phyloP scores from a whole-genome alignment of 805 yeast genomes.

The Candida stauntonica region DNA sequence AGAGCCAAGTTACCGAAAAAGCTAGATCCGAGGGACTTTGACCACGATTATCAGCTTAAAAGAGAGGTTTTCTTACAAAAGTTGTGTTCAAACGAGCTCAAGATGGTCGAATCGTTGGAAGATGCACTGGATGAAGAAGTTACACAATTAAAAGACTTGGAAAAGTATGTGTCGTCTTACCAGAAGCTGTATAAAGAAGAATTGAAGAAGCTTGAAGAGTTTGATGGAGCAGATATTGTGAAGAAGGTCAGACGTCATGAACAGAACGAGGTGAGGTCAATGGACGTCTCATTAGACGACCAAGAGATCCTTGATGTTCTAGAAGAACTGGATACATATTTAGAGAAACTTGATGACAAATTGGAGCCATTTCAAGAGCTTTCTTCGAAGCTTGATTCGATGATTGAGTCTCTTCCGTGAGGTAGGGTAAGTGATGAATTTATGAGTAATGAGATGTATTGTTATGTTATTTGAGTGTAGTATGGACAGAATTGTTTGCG shows the following conservation, averaged over 20 bases:
- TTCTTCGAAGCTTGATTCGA: constrained; percentile 9
- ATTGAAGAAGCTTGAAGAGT: constrained; percentile 7
- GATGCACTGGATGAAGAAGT: constrained; percentile 11
- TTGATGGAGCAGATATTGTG: constrained; percentile 7
- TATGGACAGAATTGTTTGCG: no score
- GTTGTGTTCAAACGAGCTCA: constrained; percentile 18
- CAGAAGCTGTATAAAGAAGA: constrained; percentile 12
- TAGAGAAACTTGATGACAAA: constrained; percentile 12
- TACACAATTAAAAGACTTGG: constrained; percentile 9
- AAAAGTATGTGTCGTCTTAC: constrained; percentile 13
- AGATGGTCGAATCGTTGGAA: constrained; percentile 15
- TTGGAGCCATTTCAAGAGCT: constrained; percentile 14
- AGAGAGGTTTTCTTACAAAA: constrained; percentile 16
- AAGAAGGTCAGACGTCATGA: constrained; percentile 4
- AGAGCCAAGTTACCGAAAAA: constrained; percentile 17
- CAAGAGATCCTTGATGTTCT: constrained; percentile 9
- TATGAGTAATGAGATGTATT: not conserved
- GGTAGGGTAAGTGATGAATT: not conserved
- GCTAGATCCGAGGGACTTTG: constrained; percentile 14
- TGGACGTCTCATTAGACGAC: constrained; percentile 5
- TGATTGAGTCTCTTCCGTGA: constrained; percentile 4
- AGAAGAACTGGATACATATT: constrained; percentile 14
- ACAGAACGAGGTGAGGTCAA: constrained; percentile 1
- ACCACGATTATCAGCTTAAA: constrained; percentile 20
- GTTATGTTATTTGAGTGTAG: no score